Evolutionary conservation across 352 stramenopile genomes (phyloP).

Genomic region (Pythium periplocum): DNA sequence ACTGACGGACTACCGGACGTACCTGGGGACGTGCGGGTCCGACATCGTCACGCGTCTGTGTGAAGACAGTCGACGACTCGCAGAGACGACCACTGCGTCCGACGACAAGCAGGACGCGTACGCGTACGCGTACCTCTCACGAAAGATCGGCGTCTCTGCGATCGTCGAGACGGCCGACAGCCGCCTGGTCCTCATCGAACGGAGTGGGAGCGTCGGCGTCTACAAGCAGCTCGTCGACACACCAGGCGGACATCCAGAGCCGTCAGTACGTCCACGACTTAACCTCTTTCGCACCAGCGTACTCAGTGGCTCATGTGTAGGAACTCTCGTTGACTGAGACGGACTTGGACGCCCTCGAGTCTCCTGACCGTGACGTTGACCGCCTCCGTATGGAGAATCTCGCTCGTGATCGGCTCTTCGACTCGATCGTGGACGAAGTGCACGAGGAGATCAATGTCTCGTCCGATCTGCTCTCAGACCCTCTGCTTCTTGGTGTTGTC

Average conservation of each 20-base stretch:
- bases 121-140: conserved; percentile 54
- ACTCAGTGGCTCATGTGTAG: conserved; percentile 1
- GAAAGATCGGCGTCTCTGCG: conserved; percentile 75
- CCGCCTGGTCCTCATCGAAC: conserved; percentile 59
- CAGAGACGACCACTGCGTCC: not conserved
- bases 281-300: not conserved
- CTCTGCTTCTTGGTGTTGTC: conserved; percentile 65
- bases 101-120: conserved; percentile 8
- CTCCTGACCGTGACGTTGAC: not conserved
- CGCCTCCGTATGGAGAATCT: not conserved
- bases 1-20: conserved; percentile 71
- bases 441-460: conserved; percentile 77
- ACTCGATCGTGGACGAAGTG: conserved; percentile 68
- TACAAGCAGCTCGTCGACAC: conserved; percentile 77
- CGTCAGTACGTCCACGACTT: conserved; percentile 17
- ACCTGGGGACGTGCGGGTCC: conserved; percentile 70
- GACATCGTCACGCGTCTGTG: conserved; percentile 28
- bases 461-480: conserved; percentile 30
- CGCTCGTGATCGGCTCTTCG: conserved; percentile 28
- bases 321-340: conserved; percentile 10
- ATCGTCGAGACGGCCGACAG: conserved; percentile 59
- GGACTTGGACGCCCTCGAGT: conserved; percentile 7
- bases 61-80: conserved; percentile 20
- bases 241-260: conserved; percentile 74
- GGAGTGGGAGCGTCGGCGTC: conserved; percentile 55